Evolutionary conservation across 1,284 basidiomycete genomes (phyloP), one percentile per base, ranked within the genome.

Genomic region (Somion occarium): DNA sequence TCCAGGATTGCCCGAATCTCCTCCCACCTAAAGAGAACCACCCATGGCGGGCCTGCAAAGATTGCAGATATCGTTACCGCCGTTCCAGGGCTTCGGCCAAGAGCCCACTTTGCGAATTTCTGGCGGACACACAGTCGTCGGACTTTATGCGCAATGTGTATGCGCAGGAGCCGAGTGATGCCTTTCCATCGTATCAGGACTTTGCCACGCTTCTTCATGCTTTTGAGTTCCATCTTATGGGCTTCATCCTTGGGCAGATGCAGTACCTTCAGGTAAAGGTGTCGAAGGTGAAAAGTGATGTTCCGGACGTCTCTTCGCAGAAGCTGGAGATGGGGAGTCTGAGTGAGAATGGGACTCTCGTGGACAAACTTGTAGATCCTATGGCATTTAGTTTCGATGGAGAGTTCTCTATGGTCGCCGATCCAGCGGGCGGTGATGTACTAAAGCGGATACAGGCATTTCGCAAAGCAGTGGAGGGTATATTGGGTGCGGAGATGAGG

Each of bases 321-420:
- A n/a, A n/a, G n/a, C n/a, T n/a, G n/a, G n/a, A n/a, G n/a, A n/a
- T 43, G 44, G 7, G 43, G 5, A 22, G 9, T 25, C n/a, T n/a
- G n/a, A n/a, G n/a, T n/a, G n/a, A n/a, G n/a, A n/a, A n/a, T n/a
- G n/a, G n/a, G n/a, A n/a, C n/a, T n/a, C n/a, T n/a, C n/a, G n/a
- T n/a, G n/a, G n/a, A n/a, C n/a, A n/a, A 46, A 41, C 38, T 18
- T 34, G 30, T 15, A 11, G 5, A 49, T 3, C 60, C 61, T 3
- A 58, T 62, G 53, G 20, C 62, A 34, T 82, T 83, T 59, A 60
- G 61, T 11, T 82, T 83, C 53, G 72, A 74, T 39, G 80, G 79
- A 18, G 80, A 83, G 61, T 82, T 72, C 61, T 76, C 79, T 4
- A 61, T 74, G 25, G 73, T 81, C 19, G 71, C 73, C 0, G 61